A percentile compares a stretch with the other conserved stretches of the same genome.
These are phyloP conservation scores for Schizosaccharomyces octosporus DNA, from an alignment of 805 yeast species.

Conservation along the genomic window DNA sequence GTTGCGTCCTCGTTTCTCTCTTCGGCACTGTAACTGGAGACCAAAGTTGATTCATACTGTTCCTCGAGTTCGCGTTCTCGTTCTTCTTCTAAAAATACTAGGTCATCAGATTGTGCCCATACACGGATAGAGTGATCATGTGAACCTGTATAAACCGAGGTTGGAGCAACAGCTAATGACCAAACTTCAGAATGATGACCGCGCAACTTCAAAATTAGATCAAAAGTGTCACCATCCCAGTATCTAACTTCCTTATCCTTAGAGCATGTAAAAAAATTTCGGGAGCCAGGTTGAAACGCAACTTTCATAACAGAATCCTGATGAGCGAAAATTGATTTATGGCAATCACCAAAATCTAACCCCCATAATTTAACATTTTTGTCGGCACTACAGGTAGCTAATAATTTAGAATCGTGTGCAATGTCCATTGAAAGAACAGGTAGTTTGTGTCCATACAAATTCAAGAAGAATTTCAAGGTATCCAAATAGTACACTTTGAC, in stretches of 20 bases:
- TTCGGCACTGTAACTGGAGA: conserved; percentile 41
- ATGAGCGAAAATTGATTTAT: conserved; percentile 85
- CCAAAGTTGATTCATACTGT: conserved; percentile 55
- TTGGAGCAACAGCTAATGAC: conserved; percentile 58
- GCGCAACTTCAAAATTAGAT: conserved; percentile 62
- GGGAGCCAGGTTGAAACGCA: conserved; percentile 58
- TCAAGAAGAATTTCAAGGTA: conserved; percentile 62
- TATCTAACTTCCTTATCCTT: conserved; percentile 77
- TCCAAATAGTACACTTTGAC: conserved; percentile 82
- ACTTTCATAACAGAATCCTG: conserved; percentile 87
- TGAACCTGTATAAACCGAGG: conserved; percentile 52
- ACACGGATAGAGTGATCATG: conserved; percentile 83
- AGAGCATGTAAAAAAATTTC: conserved; percentile 69
- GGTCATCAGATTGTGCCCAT: conserved; percentile 88
- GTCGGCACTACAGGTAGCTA: conserved; percentile 88
- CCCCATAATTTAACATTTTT: conserved; percentile 97
- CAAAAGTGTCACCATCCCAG: conserved; percentile 98
- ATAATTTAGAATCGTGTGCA: conserved; percentile 62
- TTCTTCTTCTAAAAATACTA: conserved; percentile 91
- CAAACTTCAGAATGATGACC: conserved; percentile 88
- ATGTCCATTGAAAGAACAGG: conserved; percentile 88
- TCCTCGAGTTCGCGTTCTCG: conserved; percentile 89
- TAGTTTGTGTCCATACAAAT: conserved; percentile 83
- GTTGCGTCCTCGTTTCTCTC: conserved; percentile 19
- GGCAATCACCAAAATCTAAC: conserved; percentile 95